A percentile compares a stretch with the other conserved stretches of the same genome.
Evolutionary conservation across 2,329 filamentous ascomycete genomes (phyloP).

Genomic region (Dothiorella sarmentorum): DNA sequence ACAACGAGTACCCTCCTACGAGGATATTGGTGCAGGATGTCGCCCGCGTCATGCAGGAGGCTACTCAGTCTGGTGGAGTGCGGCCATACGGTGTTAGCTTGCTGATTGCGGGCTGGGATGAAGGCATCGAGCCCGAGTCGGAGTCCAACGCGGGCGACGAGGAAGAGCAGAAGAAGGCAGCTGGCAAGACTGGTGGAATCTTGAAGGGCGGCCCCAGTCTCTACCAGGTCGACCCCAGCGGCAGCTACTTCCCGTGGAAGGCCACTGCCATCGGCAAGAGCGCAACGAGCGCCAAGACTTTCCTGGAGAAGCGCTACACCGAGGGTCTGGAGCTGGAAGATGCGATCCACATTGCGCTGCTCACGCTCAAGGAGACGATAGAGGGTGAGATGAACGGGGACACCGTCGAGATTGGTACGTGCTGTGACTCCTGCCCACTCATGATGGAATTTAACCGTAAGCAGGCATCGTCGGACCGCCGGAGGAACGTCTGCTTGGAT

Average conservation of each 20-base stretch:
- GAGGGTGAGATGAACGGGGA: conserved; percentile 99
- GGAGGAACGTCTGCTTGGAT: conserved; percentile 86
- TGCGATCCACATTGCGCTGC: conserved; percentile 93
- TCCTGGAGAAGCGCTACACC: conserved; percentile 98
- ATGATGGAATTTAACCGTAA: conserved; percentile 21
- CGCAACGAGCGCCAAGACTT: conserved; percentile 96
- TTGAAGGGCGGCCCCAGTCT: conserved; percentile 94
- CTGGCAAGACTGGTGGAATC: conserved; percentile 89
- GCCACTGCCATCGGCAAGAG: conserved; percentile 98
- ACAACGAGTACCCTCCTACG: conserved; percentile 99
- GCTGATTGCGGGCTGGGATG: conserved; percentile 95
- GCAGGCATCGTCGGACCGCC: conserved; percentile 91
- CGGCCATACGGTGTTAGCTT: conserved; percentile 94
- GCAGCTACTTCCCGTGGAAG: conserved; percentile 99
- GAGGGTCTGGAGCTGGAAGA: conserved; percentile 96
- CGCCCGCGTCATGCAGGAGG: conserved; percentile 96
- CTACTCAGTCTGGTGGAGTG: conserved; percentile 96
- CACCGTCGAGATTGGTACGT: conserved; percentile 91
- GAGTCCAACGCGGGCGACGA: conserved; percentile 57
- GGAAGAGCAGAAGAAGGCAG: conserved; percentile 65
- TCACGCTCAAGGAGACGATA: conserved; percentile 98
- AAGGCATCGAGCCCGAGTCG: conserved; percentile 85
- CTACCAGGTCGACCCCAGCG: conserved; percentile 98
- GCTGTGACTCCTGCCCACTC: conserved; percentile 21
- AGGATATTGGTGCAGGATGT: conserved; percentile 99